A percentile compares a stretch with the other conserved stretches of the same genome.
phyloP scores from a whole-genome alignment of 495 filamentous ascomycete species.

The Barbatosphaeria neglecta region DNA sequence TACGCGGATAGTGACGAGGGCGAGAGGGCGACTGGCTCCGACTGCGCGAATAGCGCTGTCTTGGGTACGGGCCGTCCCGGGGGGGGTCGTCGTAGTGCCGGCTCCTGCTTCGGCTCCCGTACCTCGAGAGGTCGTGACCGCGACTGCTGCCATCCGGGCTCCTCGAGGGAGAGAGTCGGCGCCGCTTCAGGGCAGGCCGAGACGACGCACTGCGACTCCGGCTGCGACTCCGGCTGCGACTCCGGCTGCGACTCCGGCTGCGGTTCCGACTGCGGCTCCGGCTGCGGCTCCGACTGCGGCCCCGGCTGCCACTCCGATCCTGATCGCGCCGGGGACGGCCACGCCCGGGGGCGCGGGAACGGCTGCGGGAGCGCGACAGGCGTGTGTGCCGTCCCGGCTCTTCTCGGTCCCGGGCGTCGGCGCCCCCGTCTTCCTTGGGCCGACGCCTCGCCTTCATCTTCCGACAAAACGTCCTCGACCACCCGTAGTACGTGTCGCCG shows the following conservation, averaged over 20 bases:
- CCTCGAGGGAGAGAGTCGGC: conserved; percentile 15
- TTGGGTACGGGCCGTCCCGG: not conserved
- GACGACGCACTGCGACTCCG: too few relatives aligned
- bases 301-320: conserved; percentile 12
- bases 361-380: conserved; percentile 19
- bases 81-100: not conserved
- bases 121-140: conserved; percentile 27
- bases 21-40: not conserved
- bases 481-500: conserved; percentile 75
- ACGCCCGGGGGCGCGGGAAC: conserved; percentile 11
- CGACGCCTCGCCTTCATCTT: conserved; percentile 59
- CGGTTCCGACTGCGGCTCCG: too few relatives aligned
- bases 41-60: conserved; percentile 3
- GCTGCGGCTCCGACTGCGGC: conserved; percentile 6
- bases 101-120: conserved; percentile 20
- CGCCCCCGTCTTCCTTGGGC: conserved; percentile 8
- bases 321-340: conserved; percentile 12
- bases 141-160: conserved; percentile 14
- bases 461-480: conserved; percentile 70
- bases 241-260: not conserved
- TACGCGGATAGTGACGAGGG: conserved; percentile 3
- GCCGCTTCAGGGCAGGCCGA: conserved; percentile 21
- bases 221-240: conserved; percentile 4
- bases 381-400: conserved; percentile 6
- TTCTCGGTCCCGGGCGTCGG: conserved; percentile 13